A percentile compares a stretch with the other conserved stretches of the same genome.
Evolutionary conservation across 345 rosid genomes (phyloP).

Genomic region (Salix arbutifolia): DNA sequence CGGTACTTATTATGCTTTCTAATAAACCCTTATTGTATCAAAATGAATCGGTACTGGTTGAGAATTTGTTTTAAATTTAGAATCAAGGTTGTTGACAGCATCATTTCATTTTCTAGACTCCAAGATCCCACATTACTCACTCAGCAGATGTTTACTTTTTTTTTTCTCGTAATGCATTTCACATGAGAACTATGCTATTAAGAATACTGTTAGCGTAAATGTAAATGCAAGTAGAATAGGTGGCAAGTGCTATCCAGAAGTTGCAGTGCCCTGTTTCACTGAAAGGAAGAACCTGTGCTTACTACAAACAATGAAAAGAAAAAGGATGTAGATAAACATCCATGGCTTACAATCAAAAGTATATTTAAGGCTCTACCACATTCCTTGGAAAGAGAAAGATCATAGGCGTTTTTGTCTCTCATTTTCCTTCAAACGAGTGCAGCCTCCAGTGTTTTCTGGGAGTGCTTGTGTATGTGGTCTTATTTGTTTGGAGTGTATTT

Average conservation of each 20-base stretch:
- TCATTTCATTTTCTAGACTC: neutral
- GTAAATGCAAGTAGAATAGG: neutral
- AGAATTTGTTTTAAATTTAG: too few species aligned
- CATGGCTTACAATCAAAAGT: neutral
- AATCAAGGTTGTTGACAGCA: neutral
- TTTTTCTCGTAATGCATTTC: neutral
- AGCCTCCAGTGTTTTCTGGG: neutral
- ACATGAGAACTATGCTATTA: neutral
- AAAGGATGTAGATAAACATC: too few species aligned
- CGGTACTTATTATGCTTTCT: too few species aligned
- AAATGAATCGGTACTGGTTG: too few species aligned
- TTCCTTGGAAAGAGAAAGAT: neutral
- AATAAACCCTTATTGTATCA: too few species aligned
- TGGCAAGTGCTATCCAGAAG: neutral
- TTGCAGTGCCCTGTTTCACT: neutral
- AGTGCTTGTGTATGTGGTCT: neutral
- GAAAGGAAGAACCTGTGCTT: neutral
- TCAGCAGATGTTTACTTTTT: neutral
- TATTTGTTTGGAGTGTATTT: neutral
- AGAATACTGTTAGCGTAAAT: neutral
- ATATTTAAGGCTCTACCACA: neutral
- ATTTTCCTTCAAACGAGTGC: too few species aligned
- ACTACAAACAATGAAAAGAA: neutral
- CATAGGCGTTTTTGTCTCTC: neutral
- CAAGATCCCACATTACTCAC: neutral